Conservation (phyloP, 176 grass and related monocot species). For the Canna indica region DNA sequence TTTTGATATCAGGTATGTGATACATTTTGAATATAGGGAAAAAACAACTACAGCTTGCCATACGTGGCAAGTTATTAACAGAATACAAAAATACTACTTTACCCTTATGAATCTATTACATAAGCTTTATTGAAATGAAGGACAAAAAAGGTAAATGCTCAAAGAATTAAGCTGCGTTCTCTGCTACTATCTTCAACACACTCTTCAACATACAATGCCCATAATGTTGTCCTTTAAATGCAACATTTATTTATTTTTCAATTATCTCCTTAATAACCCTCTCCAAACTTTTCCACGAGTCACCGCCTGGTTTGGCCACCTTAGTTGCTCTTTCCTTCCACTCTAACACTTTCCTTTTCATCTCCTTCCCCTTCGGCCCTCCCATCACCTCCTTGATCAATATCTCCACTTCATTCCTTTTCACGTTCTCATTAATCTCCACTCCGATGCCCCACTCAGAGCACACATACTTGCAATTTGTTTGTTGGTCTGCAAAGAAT, state of each 20-base stretch:
- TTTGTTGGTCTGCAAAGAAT: neutral
- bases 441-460: conserved; percentile 43
- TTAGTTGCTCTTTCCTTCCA: conserved; percentile 43
- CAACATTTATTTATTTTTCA: neutral
- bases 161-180: no score
- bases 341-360: conserved; percentile 25
- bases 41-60: no score
- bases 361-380: conserved; percentile 40
- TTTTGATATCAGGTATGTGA: no score
- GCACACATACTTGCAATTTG: conserved; percentile 26
- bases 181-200: no score
- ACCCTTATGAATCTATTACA: no score
- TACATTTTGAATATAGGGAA: no score
- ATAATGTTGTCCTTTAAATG: no score
- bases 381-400: conserved; percentile 29
- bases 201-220: no score
- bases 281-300: conserved; percentile 17
- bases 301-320: conserved; percentile 27
- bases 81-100: no score
- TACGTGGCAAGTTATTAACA: no score
- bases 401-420: neutral
- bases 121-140: no score
- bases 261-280: neutral
- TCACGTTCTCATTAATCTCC: conserved; percentile 34
- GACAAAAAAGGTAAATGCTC: no score